These are phyloP conservation scores for Fusarium sp. DNA, from an alignment of 2,329 filamentous ascomycete species.

Conservation along the genomic window DNA sequence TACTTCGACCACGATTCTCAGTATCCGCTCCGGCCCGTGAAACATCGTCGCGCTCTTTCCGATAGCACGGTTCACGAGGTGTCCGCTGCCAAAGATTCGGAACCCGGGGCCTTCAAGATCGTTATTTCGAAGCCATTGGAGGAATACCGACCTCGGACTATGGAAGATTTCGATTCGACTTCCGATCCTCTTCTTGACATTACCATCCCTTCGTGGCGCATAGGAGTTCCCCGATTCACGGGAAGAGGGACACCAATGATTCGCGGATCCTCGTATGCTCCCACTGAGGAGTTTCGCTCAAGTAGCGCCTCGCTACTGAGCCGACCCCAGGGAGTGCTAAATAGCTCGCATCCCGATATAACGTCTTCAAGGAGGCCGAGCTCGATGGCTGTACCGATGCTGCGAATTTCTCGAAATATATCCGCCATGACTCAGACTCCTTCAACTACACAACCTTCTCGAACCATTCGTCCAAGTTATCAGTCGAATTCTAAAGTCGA, in stretches of 20 bases:
- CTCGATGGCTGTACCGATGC: conserved; percentile 50
- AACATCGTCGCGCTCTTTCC: conserved; percentile 73
- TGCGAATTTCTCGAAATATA: conserved; percentile 43
- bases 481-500: conserved; percentile 64
- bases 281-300: conserved; percentile 75
- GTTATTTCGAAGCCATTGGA: conserved; percentile 78
- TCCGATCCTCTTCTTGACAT: conserved; percentile 71
- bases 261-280: conserved; percentile 81
- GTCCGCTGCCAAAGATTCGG: conserved; percentile 60
- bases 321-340: conserved; percentile 46
- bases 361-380: conserved; percentile 48
- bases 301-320: conserved; percentile 64
- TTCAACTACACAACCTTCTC: conserved; percentile 52
- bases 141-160: conserved; percentile 68
- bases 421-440: conserved; percentile 41
- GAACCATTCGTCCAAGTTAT: conserved; percentile 56
- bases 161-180: conserved; percentile 62
- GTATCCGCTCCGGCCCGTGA: conserved; percentile 40
- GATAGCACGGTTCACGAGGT: conserved; percentile 80
- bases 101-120: conserved; percentile 78
- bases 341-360: conserved; percentile 38
- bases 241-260: conserved; percentile 78
- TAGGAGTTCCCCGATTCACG: conserved; percentile 85
- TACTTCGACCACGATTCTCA: conserved; percentile 42
- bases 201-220: conserved; percentile 82